Conservation (phyloP, 805 yeast genomes). For the Starmerella khaoyaiensis region DNA sequence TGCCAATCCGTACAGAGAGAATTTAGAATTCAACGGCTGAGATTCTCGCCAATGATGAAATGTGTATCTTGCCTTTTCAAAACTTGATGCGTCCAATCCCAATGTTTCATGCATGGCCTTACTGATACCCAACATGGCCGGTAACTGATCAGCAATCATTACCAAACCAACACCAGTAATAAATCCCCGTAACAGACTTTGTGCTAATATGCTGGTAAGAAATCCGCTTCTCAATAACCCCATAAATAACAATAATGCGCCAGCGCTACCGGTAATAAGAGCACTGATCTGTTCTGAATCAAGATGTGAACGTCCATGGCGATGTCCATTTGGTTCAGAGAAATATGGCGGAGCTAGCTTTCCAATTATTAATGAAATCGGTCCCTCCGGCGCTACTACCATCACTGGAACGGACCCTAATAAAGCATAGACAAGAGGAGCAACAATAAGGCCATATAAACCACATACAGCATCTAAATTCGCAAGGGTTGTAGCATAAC, state of each 20-base stretch:
- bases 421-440: slow-evolving; percentile 64
- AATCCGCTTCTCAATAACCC: slow-evolving; percentile 81
- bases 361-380: slow-evolving; percentile 71
- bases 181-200: slow-evolving; percentile 68
- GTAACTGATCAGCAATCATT: slow-evolving; percentile 64
- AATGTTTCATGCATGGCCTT: slow-evolving; percentile 28
- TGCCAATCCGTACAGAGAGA: slow-evolving; percentile 43
- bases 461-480: slow-evolving; percentile 76
- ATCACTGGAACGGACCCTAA: slow-evolving; percentile 79
- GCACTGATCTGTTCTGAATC: slow-evolving; percentile 47
- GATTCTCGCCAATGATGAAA: slow-evolving; percentile 34
- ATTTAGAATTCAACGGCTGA: slow-evolving; percentile 47
- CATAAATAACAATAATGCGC: slow-evolving; percentile 53
- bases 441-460: slow-evolving; percentile 57
- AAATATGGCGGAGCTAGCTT: slow-evolving; percentile 53
- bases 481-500: slow-evolving; percentile 72
- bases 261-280: slow-evolving; percentile 61
- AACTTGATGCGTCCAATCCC: slow-evolving; percentile 52
- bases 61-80: slow-evolving; percentile 53
- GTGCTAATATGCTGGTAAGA: slow-evolving; percentile 64
- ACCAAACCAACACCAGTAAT: slow-evolving; percentile 75
- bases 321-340: slow-evolving; percentile 31
- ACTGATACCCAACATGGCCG: slow-evolving; percentile 59
- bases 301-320: slow-evolving; percentile 21
- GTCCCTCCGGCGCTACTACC: slow-evolving; percentile 88